Evolutionary conservation across 2,329 filamentous ascomycete genomes (phyloP), one percentile per base, ranked within the genome.

Genomic region (Massarina eburnea): DNA sequence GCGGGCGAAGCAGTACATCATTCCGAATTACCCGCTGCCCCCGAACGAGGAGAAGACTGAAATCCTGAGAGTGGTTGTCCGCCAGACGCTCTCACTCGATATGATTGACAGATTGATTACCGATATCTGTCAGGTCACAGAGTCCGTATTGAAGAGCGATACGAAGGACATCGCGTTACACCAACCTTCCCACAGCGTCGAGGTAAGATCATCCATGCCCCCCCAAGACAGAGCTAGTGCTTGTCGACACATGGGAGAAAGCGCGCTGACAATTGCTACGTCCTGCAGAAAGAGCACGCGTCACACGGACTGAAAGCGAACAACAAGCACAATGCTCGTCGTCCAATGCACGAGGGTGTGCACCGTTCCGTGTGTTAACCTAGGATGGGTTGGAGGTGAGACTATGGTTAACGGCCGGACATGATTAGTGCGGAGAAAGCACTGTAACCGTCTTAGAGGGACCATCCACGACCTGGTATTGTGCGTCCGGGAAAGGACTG

Each of bases 1-100:
- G 44, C 76, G 84, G 12, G 80, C 81, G 4, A 83, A 83, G 60
- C 82, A 86, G 67, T 88, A 86, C 72, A 87, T 88, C 48, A 83
- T 88, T 46, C 84, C 84, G 18, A 87, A 87, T 71, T 88, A 88
- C 62, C 79, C 82, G 1, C 73, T 88, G 4, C 84, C 84, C 8
- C 83, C 83, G 0, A 74, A 72, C 34, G 81, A 82, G 60, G 78
- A 84, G 14, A 73, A 78, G 42, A 84, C 73, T 1, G 83, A 88
- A 66, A 88, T 87, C 49, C 67, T 88, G 42, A 74, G 85, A n/a
- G 77, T 87, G 0, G 84, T 87, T 3, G 76, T 88, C 6, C 76
- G 84, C 36, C 84, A 88, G 67, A 82, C 74, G 56, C 81, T 88
- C 80, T 81, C 76, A n/a, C 68, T 86, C n/a, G 84, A 87, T 61